Evolutionary conservation across 371 early-diverging fungal genomes (phyloP).

Genomic region (Blakeslea trispora): DNA sequence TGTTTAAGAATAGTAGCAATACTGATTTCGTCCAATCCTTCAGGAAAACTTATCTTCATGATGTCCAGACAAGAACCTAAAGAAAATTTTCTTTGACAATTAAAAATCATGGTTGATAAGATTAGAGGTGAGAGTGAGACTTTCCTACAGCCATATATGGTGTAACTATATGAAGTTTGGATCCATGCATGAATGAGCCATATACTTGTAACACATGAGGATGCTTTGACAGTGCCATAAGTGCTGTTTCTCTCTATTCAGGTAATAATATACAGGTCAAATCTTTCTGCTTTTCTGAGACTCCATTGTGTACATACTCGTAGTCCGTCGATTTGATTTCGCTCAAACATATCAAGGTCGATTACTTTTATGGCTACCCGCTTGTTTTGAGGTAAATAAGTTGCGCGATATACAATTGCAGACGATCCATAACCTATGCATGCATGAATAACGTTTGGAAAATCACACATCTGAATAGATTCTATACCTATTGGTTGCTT

Average conservation of each 20-base stretch:
- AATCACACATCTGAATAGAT: no score
- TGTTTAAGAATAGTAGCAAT: constrained; percentile 87
- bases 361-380: constrained; percentile 32
- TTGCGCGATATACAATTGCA: constrained; percentile 75
- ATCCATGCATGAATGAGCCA: constrained; percentile 80
- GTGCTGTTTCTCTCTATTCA: constrained; percentile 76
- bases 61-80: constrained; percentile 84
- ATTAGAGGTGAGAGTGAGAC: no score
- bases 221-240: constrained; percentile 86
- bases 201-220: constrained; percentile 81
- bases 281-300: no score
- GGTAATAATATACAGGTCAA: no score
- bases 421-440: constrained; percentile 79
- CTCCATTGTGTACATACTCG: constrained; percentile 13
- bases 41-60: constrained; percentile 77
- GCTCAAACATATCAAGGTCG: constrained; percentile 32
- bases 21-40: constrained; percentile 80
- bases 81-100: no score
- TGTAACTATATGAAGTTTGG: constrained; percentile 80
- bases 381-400: constrained; percentile 29
- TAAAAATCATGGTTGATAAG: no score
- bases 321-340: constrained; percentile 38
- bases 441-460: neutral
- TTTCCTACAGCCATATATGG: constrained; percentile 79
- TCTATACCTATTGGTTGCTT: constrained; percentile 34